A percentile compares a stretch with the other conserved stretches of the same genome.
Conservation (phyloP, 352 stramenopile genomes). For the Phytophthora citricola region DNA sequence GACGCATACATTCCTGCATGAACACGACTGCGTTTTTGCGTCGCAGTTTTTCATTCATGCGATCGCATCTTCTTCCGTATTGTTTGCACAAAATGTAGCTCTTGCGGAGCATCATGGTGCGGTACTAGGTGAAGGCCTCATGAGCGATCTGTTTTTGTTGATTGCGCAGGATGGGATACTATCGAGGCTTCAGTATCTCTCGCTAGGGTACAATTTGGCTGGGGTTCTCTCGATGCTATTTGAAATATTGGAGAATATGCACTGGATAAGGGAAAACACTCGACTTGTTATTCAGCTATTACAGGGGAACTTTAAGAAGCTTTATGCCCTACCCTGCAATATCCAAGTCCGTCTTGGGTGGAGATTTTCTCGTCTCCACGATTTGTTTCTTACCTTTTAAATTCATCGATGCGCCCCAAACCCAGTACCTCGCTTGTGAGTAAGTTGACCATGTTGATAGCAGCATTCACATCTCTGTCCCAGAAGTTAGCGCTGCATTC, state of each 20-base stretch:
- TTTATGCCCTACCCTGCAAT: too few species aligned
- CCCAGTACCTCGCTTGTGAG: too few species aligned
- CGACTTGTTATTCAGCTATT: constrained; percentile 27
- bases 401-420: too few species aligned
- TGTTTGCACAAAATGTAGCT: constrained; percentile 27
- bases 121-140: constrained; percentile 30
- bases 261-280: constrained; percentile 7
- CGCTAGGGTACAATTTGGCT: constrained; percentile 39
- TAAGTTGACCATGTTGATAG: too few species aligned
- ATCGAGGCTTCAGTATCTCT: constrained; percentile 32
- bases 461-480: too few species aligned
- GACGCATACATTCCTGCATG: constrained; percentile 30
- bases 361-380: too few species aligned
- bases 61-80: constrained; percentile 13
- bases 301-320: too few species aligned
- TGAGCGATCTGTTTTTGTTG: constrained; percentile 40
- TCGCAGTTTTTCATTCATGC: constrained; percentile 12
- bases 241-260: constrained; percentile 29
- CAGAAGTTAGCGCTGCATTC: too few species aligned
- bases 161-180: constrained; percentile 29
- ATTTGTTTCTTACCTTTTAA: too few species aligned
- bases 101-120: constrained; percentile 23
- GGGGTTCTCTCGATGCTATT: constrained; percentile 33
- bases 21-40: constrained; percentile 21
- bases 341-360: too few species aligned